Percentiles rank a stretch among this genome's conserved stretches.
Conservation (phyloP, 2,329 filamentous ascomycete species). For the Graphilbum ipis-grandicollis region DNA sequence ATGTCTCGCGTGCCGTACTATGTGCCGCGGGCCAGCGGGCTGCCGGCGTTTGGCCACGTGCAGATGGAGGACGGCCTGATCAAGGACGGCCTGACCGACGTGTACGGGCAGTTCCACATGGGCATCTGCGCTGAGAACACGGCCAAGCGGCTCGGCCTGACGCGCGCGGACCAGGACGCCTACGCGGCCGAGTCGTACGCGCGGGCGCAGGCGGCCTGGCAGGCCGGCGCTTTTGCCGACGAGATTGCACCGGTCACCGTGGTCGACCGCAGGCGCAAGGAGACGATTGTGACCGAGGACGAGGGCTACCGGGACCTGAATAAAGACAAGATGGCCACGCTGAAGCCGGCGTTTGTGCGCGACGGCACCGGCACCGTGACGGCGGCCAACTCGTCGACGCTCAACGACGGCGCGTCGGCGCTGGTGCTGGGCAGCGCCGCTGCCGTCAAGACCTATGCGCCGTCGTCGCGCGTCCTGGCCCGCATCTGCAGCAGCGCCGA, state of each 20-base stretch:
- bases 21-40: constrained; percentile 59
- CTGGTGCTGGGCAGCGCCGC: constrained; percentile 70
- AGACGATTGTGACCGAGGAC: constrained; percentile 61
- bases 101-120: constrained; percentile 97
- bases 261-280: constrained; percentile 51
- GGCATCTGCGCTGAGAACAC: constrained; percentile 92
- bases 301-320: constrained; percentile 83
- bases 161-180: constrained; percentile 73
- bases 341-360: constrained; percentile 82
- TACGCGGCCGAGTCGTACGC: constrained; percentile 84
- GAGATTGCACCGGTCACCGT: constrained; percentile 83
- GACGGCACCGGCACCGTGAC: constrained; percentile 83
- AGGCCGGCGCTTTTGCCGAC: constrained; percentile 63
- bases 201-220: constrained; percentile 81
- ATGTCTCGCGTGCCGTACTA: constrained; percentile 94
- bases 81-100: constrained; percentile 89
- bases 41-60: constrained; percentile 74
- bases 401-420: constrained; percentile 89
- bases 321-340: constrained; percentile 63
- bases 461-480: constrained; percentile 59
- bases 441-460: constrained; percentile 60
- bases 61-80: constrained; percentile 83
- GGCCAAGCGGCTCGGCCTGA: constrained; percentile 69
- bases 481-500: constrained; percentile 75
- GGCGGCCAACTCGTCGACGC: constrained; percentile 80